Evolutionary conservation across 2,329 filamentous ascomycete genomes (phyloP), one percentile per base, ranked within the genome.

Genomic region (Scopulariopsis brevicaulis): DNA sequence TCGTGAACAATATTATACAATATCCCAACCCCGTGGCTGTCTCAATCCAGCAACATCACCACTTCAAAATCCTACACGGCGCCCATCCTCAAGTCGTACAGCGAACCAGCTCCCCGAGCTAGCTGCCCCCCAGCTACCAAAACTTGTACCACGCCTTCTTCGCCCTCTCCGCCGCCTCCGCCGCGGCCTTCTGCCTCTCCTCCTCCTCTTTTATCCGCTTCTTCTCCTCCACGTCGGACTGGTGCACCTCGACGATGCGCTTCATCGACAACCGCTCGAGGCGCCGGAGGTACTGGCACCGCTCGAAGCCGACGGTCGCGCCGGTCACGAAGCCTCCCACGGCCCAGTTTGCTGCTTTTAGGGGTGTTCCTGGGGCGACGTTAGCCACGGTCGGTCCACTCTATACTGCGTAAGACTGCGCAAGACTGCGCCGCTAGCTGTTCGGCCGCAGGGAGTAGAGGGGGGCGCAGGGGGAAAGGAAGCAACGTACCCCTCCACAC

Each of bases 211-310:
- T 73, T 61, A 77, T 62, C 73, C 68, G 60, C 64, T 65, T 63
- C 67, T 73, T 63, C 71, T 73, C 59, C 72, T 74, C 62, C 73
- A 71, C 58, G 69, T 74, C 70, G 62, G 75, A 69, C 65, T 84
- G 79, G 67, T 85, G 81, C 40, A 77, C 82, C 68, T 96, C 90
- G 58, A 96, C 86, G 4, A 89, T 89, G 63, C 90, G 79, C 69
- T 88, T 87, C 85, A 99, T 93, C 61, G 90, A 87, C 61, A 85
- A 83, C 65, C 86, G 82, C 72, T 97, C 93, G 60, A 86, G 79
- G 54, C 82, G 77, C 60, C 91, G 80, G 61, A 82, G 80, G 63
- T 85, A 85, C 66, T 91, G 85, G 73, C 93, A 97, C 66, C 87
- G 90, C 72, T 96, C 90, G 72, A 91, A 94, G 55, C 86, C 86